A percentile compares a stretch with the other conserved stretches of the same genome.
phyloP scores from a whole-genome alignment of 2,329 filamentous ascomycete species.

The Sarocladium strictum region DNA sequence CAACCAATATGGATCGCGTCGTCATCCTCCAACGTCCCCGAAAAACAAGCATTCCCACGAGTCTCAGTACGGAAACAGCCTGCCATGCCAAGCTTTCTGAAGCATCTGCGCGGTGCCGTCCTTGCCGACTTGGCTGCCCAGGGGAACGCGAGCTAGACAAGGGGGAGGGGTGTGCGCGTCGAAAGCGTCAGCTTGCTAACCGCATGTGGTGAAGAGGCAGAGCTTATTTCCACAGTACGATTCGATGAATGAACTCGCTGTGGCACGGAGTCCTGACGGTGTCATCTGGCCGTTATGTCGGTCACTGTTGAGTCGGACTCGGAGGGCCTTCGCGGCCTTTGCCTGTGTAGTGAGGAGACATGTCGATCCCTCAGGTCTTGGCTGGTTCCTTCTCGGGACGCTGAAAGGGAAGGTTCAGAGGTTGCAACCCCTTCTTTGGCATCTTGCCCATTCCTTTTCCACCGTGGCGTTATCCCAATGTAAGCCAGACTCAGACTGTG shows the following conservation, averaged over 20 bases:
- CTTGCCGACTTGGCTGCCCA: constrained; percentile 30
- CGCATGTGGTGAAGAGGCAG: neutral
- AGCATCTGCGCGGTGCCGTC: constrained; percentile 30
- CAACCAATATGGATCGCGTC: neutral
- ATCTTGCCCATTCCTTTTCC: too few species aligned
- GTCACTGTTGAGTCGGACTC: too few species aligned
- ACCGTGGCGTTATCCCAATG: too few species aligned
- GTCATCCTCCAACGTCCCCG: neutral
- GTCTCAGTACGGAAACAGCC: constrained; percentile 6
- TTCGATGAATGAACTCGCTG: too few species aligned
- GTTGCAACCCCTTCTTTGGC: too few species aligned
- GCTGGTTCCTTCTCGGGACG: neutral
- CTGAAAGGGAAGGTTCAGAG: neutral
- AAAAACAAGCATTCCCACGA: constrained; percentile 4
- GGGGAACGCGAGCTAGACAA: constrained; percentile 5
- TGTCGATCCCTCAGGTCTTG: neutral
- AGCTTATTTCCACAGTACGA: constrained; percentile 6
- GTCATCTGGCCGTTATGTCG: too few species aligned
- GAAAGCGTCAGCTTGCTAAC: constrained; percentile 1
- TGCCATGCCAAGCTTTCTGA: constrained; percentile 17
- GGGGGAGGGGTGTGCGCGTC: constrained; percentile 3
- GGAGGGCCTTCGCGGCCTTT: neutral
- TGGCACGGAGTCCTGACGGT: too few species aligned
- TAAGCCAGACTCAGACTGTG: neutral
- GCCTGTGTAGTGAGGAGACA: neutral